Evolutionary conservation across 495 filamentous ascomycete species (phyloP).

Genomic region (Pyrenopolyporus hunteri): DNA sequence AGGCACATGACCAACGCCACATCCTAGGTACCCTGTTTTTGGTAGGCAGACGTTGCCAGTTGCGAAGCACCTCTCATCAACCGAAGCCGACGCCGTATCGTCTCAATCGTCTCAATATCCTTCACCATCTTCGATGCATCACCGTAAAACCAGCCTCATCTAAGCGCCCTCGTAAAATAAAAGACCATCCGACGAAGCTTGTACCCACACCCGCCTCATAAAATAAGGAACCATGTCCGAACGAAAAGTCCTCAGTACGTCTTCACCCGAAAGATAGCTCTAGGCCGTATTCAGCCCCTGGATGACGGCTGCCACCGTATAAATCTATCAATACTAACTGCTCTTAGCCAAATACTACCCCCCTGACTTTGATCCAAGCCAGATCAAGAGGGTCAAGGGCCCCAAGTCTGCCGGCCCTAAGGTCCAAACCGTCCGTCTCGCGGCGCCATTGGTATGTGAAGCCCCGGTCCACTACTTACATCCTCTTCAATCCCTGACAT

Average conservation of each 20-base stretch:
- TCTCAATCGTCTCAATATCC: background rate
- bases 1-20: slow-evolving; percentile 24
- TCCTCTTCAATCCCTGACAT: background rate
- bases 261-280: background rate
- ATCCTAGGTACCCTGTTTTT: no score
- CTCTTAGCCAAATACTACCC: slow-evolving; percentile 75
- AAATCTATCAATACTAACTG: slow-evolving; percentile 14
- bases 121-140: slow-evolving; percentile 11
- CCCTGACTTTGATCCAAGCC: slow-evolving; percentile 94
- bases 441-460: slow-evolving; percentile 78
- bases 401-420: slow-evolving; percentile 79
- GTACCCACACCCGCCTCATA: background rate
- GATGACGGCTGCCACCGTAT: slow-evolving; percentile 5
- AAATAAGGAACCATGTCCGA: slow-evolving; percentile 75
- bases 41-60: no score
- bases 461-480: slow-evolving; percentile 21
- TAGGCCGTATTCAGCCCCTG: slow-evolving; percentile 59
- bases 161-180: background rate
- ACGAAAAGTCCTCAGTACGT: slow-evolving; percentile 75
- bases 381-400: slow-evolving; percentile 66
- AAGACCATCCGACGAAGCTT: background rate
- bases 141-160: background rate
- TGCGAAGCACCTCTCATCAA: no score
- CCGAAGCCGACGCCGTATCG: no score
- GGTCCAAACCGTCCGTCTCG: slow-evolving; percentile 88